A percentile compares a stretch with the other conserved stretches of the same genome.
phyloP scores from a whole-genome alignment of 352 stramenopile genomes.

The Lagenidium giganteum region DNA sequence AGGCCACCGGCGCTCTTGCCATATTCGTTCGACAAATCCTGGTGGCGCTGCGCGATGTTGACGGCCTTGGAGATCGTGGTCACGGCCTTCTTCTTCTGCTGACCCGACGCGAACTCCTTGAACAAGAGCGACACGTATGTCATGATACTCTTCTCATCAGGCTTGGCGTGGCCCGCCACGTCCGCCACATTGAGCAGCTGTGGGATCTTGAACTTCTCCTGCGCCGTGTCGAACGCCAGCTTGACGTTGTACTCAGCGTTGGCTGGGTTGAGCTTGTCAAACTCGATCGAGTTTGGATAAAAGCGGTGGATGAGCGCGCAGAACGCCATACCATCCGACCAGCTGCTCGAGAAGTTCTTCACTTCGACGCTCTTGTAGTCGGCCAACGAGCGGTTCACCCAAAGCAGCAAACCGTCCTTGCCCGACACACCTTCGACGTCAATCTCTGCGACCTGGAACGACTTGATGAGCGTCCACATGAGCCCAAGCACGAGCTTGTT shows the following conservation, averaged over 20 bases:
- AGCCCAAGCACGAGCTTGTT: slow-evolving; percentile 89
- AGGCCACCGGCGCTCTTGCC: slow-evolving; percentile 57
- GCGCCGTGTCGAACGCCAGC: slow-evolving; percentile 80
- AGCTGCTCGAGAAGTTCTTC: slow-evolving; percentile 87
- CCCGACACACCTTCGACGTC: slow-evolving; percentile 86
- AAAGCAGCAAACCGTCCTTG: slow-evolving; percentile 88
- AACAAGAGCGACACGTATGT: slow-evolving; percentile 90
- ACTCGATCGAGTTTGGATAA: slow-evolving; percentile 83
- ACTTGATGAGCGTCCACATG: slow-evolving; percentile 92
- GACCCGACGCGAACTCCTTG: slow-evolving; percentile 87
- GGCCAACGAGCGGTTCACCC: slow-evolving; percentile 81
- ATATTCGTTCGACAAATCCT: slow-evolving; percentile 78
- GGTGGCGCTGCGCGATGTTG: slow-evolving; percentile 86
- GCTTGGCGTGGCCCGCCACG: slow-evolving; percentile 78
- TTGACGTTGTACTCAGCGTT: slow-evolving; percentile 73
- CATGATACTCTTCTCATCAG: slow-evolving; percentile 90
- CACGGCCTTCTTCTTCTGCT: slow-evolving; percentile 88
- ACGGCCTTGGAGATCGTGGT: slow-evolving; percentile 89
- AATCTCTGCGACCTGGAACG: slow-evolving; percentile 84
- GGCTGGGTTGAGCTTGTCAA: slow-evolving; percentile 57
- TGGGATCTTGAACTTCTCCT: slow-evolving; percentile 84
- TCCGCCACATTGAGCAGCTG: slow-evolving; percentile 85
- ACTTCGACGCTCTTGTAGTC: slow-evolving; percentile 84
- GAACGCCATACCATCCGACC: slow-evolving; percentile 86
- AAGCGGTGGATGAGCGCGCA: slow-evolving; percentile 89